Conservation (phyloP, 345 rosid species). For the Citrus maxima region DNA sequence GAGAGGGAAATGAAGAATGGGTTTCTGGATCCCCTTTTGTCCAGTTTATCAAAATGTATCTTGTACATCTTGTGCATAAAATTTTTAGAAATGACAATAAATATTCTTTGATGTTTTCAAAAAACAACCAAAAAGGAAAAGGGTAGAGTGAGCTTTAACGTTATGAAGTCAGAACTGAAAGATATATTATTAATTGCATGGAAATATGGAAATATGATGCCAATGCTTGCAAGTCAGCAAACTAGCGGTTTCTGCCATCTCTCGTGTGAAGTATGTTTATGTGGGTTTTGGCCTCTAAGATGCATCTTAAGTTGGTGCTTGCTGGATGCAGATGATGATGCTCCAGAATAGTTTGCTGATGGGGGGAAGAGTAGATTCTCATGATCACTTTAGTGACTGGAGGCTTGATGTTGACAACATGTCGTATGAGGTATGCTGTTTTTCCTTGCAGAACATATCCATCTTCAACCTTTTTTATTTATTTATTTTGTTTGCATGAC, state of each 20-base stretch:
- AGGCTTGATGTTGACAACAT: conserved; percentile 57
- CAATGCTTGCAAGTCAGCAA: background rate
- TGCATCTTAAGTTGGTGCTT: background rate
- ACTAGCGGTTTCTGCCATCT: background rate
- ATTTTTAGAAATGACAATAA: background rate
- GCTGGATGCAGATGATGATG: conserved; percentile 44
- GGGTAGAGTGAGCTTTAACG: background rate
- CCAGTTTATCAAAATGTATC: background rate
- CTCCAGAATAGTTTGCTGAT: conserved; percentile 41
- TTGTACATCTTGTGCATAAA: background rate
- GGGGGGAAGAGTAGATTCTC: conserved; percentile 39
- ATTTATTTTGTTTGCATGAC: background rate
- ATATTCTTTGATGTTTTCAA: background rate
- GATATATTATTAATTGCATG: background rate
- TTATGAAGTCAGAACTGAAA: background rate
- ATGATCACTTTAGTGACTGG: conserved; percentile 48
- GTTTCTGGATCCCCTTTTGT: background rate
- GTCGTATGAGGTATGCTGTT: conserved; percentile 52
- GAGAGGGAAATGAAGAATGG: background rate
- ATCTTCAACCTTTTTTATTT: background rate
- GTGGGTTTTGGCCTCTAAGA: background rate
- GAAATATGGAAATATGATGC: background rate
- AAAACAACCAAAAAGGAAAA: background rate
- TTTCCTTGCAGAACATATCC: background rate
- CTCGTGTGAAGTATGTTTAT: too few species aligned